Conservation (phyloP, 345 rosid species). For the Gossypium bickii region DNA sequence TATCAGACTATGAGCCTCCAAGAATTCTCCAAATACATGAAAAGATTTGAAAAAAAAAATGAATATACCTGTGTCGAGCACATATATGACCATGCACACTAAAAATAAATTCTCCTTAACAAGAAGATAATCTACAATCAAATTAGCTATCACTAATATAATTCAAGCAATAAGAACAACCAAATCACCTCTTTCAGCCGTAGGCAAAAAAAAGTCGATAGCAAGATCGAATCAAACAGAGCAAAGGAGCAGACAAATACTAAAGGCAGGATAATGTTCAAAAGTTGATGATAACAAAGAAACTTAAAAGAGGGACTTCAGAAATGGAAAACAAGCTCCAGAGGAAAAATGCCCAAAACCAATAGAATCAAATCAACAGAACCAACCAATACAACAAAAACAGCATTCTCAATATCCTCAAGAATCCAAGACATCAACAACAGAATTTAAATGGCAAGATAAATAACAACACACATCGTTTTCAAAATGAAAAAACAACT, state of each 20-base stretch:
- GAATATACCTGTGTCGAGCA: background rate
- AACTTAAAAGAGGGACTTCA: background rate
- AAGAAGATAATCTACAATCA: background rate
- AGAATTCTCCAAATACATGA: background rate
- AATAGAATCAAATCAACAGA: background rate
- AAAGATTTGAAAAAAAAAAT: background rate
- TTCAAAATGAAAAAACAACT: background rate
- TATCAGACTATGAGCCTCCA: background rate
- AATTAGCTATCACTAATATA: background rate
- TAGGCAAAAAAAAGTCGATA: background rate
- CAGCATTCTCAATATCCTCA: background rate
- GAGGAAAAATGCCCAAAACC: background rate
- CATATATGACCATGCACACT: background rate
- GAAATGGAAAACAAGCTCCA: background rate
- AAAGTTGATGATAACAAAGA: background rate
- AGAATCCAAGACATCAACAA: background rate
- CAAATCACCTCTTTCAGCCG: background rate
- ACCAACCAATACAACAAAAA: background rate
- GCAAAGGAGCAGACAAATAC: background rate
- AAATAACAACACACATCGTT: background rate
- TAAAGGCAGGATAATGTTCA: background rate
- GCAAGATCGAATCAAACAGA: background rate
- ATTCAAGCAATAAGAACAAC: background rate
- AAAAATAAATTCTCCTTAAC: background rate
- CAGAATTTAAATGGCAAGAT: background rate